A percentile compares a stretch with the other conserved stretches of the same genome.
Conservation (phyloP, 2,329 filamentous ascomycete genomes). For the Ceratocystis eucalypticola region DNA sequence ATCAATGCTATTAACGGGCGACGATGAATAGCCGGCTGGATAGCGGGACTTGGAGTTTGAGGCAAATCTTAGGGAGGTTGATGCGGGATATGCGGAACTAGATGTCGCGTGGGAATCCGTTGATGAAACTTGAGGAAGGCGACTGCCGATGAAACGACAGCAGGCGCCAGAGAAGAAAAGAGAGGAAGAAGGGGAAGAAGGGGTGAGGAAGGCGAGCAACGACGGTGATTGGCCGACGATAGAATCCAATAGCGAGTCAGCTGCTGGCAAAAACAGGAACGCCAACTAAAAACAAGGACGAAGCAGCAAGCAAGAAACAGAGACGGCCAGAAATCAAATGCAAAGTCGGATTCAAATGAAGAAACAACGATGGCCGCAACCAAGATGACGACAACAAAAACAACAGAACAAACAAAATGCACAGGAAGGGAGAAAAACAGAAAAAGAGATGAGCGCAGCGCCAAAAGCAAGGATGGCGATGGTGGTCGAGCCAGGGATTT, state of each 20-base stretch:
- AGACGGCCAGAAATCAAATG: not conserved
- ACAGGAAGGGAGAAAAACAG: not conserved
- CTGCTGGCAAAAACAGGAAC: not conserved
- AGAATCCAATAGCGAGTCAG: conserved; percentile 1
- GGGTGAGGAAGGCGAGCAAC: conserved; percentile 1
- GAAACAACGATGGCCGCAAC: conserved; percentile 15
- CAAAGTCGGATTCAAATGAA: not conserved
- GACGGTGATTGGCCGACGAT: conserved; percentile 4
- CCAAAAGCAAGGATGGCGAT: conserved; percentile 1
- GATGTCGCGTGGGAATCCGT: conserved; percentile 35
- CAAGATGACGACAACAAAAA: conserved; percentile 20
- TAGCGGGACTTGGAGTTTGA: conserved; percentile 13
- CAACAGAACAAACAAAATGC: not conserved
- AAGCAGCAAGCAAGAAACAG: not conserved
- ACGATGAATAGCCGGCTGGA: not conserved
- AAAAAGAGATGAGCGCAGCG: not conserved
- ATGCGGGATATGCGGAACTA: conserved; percentile 2
- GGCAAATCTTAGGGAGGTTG: conserved; percentile 18
- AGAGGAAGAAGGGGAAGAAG: conserved; percentile 19
- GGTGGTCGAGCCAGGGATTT: not conserved
- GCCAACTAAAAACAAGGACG: not conserved
- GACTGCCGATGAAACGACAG: conserved; percentile 34
- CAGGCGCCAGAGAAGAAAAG: conserved; percentile 21
- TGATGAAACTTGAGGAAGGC: conserved; percentile 31
- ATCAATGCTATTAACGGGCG: not conserved